Conservation (phyloP, 2,329 filamentous ascomycete genomes). For the Colletotrichum australisinense region DNA sequence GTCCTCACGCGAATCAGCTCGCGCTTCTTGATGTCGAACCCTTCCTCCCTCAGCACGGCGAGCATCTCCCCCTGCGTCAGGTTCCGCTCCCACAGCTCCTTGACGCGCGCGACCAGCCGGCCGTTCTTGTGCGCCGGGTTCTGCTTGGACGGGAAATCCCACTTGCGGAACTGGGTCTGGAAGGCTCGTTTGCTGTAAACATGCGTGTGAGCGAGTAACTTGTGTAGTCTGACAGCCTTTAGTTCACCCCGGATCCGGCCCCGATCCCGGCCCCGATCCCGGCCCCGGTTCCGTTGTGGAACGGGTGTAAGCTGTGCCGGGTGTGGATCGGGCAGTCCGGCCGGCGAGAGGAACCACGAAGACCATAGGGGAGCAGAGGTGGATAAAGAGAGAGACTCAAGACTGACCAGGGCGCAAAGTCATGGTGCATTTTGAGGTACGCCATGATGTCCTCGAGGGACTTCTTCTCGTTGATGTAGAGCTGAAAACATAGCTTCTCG, state of each 20-base stretch:
- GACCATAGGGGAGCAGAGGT: no score
- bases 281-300: not conserved
- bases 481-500: slow-evolving; percentile 58
- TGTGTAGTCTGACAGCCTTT: not conserved
- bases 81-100: slow-evolving; percentile 83
- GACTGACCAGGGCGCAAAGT: slow-evolving; percentile 77
- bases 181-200: slow-evolving; percentile 76
- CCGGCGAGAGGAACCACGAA: slow-evolving; percentile 22
- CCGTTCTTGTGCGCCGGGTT: slow-evolving; percentile 78
- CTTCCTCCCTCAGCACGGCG: slow-evolving; percentile 73
- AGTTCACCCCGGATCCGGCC: slow-evolving; percentile 11
- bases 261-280: not conserved
- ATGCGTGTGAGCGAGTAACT: no score
- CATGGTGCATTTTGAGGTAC: slow-evolving; percentile 72
- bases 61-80: slow-evolving; percentile 80
- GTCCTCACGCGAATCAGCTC: slow-evolving; percentile 77
- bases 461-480: slow-evolving; percentile 83
- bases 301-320: not conserved
- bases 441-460: slow-evolving; percentile 80
- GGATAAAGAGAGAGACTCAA: no score
- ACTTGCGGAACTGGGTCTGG: slow-evolving; percentile 80
- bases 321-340: slow-evolving; percentile 31
- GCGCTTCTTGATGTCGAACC: slow-evolving; percentile 77
- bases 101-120: slow-evolving; percentile 74
- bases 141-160: slow-evolving; percentile 83